Percentiles rank a stretch among this genome's conserved stretches.
Conservation (phyloP, 495 filamentous ascomycete genomes). For the Xylaria scruposa region DNA sequence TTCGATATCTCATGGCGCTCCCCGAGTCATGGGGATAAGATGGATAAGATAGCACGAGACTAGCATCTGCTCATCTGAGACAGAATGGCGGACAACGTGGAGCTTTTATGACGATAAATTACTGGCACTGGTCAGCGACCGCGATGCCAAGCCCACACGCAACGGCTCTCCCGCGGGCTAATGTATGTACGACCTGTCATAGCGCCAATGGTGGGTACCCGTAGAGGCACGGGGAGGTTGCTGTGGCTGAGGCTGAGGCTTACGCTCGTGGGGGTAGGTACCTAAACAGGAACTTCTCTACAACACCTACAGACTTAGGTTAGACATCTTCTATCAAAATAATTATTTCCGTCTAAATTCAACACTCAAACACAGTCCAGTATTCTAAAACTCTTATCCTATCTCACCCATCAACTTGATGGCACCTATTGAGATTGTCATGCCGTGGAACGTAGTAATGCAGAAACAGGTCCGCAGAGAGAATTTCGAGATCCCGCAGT, state of each 20-base stretch:
- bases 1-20: constrained; percentile 17
- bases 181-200: background rate
- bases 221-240: background rate
- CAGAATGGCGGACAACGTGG: background rate
- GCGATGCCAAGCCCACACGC: background rate
- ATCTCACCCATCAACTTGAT: too few relatives aligned
- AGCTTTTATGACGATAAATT: constrained; percentile 12
- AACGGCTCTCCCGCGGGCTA: background rate
- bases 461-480: background rate
- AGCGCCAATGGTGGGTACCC: background rate
- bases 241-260: background rate
- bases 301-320: too few relatives aligned
- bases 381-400: too few relatives aligned
- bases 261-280: too few relatives aligned
- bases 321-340: background rate
- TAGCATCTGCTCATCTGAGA: constrained; percentile 1
- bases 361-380: too few relatives aligned
- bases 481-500: background rate
- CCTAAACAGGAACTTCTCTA: too few relatives aligned
- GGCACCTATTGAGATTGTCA: background rate
- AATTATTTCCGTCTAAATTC: background rate
- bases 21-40: constrained; percentile 12
- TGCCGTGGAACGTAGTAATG: background rate
- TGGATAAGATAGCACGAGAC: background rate
- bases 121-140: background rate